phyloP scores from a whole-genome alignment of 768 basidiomycete species.

The Rossbeevera mucosa region DNA sequence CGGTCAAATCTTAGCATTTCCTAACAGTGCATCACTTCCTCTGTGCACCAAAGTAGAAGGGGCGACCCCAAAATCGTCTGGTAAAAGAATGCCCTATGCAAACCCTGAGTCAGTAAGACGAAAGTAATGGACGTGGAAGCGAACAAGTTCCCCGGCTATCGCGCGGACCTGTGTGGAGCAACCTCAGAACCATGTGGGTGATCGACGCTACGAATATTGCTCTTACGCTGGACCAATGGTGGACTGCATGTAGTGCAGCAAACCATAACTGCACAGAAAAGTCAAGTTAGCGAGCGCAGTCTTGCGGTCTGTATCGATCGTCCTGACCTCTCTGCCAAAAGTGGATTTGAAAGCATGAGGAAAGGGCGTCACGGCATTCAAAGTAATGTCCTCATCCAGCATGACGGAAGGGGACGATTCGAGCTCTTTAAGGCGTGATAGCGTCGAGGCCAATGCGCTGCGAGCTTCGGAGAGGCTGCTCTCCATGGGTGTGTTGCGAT shows the following conservation, averaged over 20 bases:
- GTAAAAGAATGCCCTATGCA: slow-evolving; percentile 56
- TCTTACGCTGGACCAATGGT: slow-evolving; percentile 87
- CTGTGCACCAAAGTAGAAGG: slow-evolving; percentile 79
- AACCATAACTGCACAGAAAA: slow-evolving; percentile 71
- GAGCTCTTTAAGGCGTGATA: slow-evolving; percentile 51
- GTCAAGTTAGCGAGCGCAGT: slow-evolving; percentile 7
- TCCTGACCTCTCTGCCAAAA: slow-evolving; percentile 71
- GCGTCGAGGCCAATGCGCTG: slow-evolving; percentile 49
- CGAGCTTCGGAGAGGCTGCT: slow-evolving; percentile 55
- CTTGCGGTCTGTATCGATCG: background rate
- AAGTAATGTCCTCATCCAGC: slow-evolving; percentile 56
- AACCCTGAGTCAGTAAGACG: slow-evolving; percentile 8
- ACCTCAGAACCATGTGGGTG: slow-evolving; percentile 7
- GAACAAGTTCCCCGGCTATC: slow-evolving; percentile 76
- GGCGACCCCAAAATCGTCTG: slow-evolving; percentile 80
- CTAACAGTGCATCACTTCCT: slow-evolving; percentile 59
- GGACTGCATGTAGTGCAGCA: slow-evolving; percentile 77
- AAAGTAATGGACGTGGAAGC: slow-evolving; percentile 21
- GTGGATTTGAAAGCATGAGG: slow-evolving; percentile 72
- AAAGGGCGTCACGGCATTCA: slow-evolving; percentile 80
- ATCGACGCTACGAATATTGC: background rate
- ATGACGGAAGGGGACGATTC: slow-evolving; percentile 38
- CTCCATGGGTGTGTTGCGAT: slow-evolving; percentile 83
- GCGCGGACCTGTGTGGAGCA: slow-evolving; percentile 64
- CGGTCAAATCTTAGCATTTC: slow-evolving; percentile 57